phyloP scores from a whole-genome alignment of 1,139 yeast species.

The Lodderomyces elongisporus region DNA sequence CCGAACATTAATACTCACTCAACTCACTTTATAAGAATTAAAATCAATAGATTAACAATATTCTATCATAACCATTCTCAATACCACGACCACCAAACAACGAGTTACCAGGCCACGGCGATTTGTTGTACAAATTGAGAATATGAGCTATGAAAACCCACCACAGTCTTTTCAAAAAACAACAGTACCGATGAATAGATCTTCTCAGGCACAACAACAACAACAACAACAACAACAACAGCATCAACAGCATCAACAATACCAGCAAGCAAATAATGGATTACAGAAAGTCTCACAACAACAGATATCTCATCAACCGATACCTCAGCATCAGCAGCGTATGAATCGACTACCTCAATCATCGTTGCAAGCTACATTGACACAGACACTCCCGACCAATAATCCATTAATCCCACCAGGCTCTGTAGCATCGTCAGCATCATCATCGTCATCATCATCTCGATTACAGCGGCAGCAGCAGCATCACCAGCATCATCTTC shows the following conservation, averaged over 20 bases:
- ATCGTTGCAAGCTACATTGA: not conserved
- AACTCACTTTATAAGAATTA: too few relatives aligned
- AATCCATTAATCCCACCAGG: constrained; percentile 3
- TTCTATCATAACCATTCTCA: too few relatives aligned
- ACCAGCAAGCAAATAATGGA: too few relatives aligned
- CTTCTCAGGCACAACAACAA: not conserved
- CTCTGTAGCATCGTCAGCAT: too few relatives aligned
- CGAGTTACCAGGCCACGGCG: too few relatives aligned
- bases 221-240: not conserved
- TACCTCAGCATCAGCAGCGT: not conserved
- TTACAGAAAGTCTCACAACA: too few relatives aligned
- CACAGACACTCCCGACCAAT: constrained; percentile 2
- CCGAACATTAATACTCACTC: too few relatives aligned
- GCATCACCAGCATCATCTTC: constrained; percentile 7
- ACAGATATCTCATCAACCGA: not conserved
- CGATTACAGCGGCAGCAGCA: too few relatives aligned
- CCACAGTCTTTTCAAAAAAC: constrained; percentile 10
- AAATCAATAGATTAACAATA: too few relatives aligned
- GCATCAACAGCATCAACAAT: not conserved
- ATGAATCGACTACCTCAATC: not conserved
- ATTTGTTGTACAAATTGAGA: too few relatives aligned
- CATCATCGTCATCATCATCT: too few relatives aligned
- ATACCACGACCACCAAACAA: too few relatives aligned
- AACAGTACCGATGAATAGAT: constrained; percentile 4
- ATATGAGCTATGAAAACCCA: constrained; percentile 8